These are phyloP conservation scores for Helicostylum pulchrum DNA, from an alignment of 192 early-diverging fungal species.

Conservation along the genomic window DNA sequence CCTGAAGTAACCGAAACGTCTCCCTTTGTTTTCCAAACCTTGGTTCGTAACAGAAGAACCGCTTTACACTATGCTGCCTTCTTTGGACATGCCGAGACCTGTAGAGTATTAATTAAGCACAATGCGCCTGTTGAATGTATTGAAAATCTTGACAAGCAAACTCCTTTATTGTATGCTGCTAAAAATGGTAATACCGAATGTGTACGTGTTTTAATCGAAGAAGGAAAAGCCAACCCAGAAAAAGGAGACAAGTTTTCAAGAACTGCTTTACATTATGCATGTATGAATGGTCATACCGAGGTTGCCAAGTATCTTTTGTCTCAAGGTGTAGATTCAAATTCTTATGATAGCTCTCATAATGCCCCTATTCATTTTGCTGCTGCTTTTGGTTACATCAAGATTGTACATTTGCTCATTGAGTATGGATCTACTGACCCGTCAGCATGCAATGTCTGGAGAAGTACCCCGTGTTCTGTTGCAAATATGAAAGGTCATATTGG, in stretches of 20 bases:
- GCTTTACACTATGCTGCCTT: conserved; percentile 38
- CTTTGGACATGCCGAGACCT: conserved; percentile 38
- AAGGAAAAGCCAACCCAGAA: conserved; percentile 23
- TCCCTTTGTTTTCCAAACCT: conserved; percentile 31
- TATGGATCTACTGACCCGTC: conserved; percentile 39
- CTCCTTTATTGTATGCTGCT: conserved; percentile 34
- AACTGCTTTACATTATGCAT: conserved; percentile 32
- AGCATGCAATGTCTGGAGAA: conserved; percentile 47
- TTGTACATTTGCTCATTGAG: conserved; percentile 41
- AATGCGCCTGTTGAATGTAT: conserved; percentile 37
- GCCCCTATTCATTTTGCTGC: conserved; percentile 48
- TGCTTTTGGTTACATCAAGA: conserved; percentile 41
- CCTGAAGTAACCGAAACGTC: conserved; percentile 13
- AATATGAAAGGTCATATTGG: conserved; percentile 52
- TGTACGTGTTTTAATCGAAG: conserved; percentile 30
- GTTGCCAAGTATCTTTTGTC: conserved; percentile 38
- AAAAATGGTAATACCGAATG: conserved; percentile 27
- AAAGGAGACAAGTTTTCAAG: conserved; percentile 28
- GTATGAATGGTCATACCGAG: conserved; percentile 45
- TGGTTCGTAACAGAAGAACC: conserved; percentile 35
- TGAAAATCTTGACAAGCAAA: conserved; percentile 33
- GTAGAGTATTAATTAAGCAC: conserved; percentile 32
- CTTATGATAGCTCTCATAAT: conserved; percentile 45
- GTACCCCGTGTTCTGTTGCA: conserved; percentile 47
- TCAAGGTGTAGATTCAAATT: conserved; percentile 42